phyloP scores from a whole-genome alignment of 768 basidiomycete genomes.

The Russula virescens region DNA sequence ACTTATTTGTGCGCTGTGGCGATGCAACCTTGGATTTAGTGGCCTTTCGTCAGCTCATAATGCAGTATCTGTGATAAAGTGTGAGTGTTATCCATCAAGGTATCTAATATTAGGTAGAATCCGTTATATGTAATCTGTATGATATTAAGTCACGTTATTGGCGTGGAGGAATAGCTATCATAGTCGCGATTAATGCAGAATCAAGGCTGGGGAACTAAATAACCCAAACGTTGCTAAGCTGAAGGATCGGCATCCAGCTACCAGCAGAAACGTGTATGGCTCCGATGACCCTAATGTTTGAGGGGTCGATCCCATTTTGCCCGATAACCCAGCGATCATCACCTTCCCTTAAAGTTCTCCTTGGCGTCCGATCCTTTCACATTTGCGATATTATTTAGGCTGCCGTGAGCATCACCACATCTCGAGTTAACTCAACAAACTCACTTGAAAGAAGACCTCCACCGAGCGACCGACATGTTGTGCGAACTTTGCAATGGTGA shows the following conservation, averaged over 20 bases:
- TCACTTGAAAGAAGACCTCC: conserved; percentile 16
- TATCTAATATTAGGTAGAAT: too few species aligned
- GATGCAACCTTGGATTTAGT: too few species aligned
- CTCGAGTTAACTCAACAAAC: not conserved
- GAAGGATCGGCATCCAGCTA: conserved; percentile 23
- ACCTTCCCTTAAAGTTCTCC: not conserved
- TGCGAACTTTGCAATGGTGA: conserved; percentile 14
- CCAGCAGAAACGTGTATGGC: conserved; percentile 18
- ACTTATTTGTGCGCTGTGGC: too few species aligned
- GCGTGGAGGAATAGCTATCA: too few species aligned
- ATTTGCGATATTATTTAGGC: not conserved
- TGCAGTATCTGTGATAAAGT: too few species aligned
- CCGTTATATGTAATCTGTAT: too few species aligned
- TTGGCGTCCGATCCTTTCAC: not conserved
- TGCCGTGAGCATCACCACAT: not conserved
- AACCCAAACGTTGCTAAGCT: not conserved
- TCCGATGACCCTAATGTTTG: conserved; percentile 13
- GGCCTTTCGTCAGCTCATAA: too few species aligned
- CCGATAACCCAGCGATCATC: conserved; percentile 9
- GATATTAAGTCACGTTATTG: too few species aligned
- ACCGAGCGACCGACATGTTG: conserved; percentile 18
- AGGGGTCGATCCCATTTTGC: not conserved
- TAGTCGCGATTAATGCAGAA: not conserved
- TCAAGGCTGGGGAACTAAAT: not conserved
- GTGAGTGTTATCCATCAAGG: too few species aligned